A percentile compares a stretch with the other conserved stretches of the same genome.
Conservation (phyloP, 345 rosid species). For the Hypericum perforatum region DNA sequence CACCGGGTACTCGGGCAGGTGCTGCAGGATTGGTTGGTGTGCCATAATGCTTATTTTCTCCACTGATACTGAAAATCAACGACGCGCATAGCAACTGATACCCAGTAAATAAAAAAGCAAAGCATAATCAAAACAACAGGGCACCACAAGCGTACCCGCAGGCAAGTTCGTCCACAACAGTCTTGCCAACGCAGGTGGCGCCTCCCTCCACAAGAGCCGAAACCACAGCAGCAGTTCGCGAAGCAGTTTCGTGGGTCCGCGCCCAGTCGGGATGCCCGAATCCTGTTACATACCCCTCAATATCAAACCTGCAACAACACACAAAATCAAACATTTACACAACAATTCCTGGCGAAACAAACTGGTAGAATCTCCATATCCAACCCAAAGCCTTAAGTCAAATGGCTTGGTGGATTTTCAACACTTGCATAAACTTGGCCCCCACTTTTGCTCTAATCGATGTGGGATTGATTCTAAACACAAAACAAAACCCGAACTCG, state of each 20-base stretch:
- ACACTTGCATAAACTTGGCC: no score
- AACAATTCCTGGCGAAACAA: no score
- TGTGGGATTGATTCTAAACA: no score
- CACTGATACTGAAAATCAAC: constrained; percentile 56
- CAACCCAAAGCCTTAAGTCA: no score
- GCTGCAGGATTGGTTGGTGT: constrained; percentile 86
- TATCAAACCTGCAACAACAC: constrained; percentile 52
- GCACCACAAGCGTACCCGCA: constrained; percentile 38
- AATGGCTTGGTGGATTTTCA: no score
- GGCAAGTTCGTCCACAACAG: constrained; percentile 73
- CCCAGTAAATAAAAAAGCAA: constrained; percentile 3
- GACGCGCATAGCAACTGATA: constrained; percentile 7
- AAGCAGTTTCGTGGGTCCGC: constrained; percentile 64
- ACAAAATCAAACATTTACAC: neutral
- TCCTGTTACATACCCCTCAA: constrained; percentile 64
- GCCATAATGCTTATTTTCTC: constrained; percentile 75
- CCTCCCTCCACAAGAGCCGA: constrained; percentile 66
- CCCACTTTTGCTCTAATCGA: no score
- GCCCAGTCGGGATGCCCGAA: constrained; percentile 83
- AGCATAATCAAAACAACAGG: neutral
- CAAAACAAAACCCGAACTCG: no score
- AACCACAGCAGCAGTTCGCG: constrained; percentile 56
- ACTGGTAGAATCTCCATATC: no score
- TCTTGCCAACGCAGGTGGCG: constrained; percentile 87
- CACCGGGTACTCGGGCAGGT: constrained; percentile 68